A percentile compares a stretch with the other conserved stretches of the same genome.
phyloP scores from a whole-genome alignment of 2,329 filamentous ascomycete genomes.

The Colletotrichum spaethianum region DNA sequence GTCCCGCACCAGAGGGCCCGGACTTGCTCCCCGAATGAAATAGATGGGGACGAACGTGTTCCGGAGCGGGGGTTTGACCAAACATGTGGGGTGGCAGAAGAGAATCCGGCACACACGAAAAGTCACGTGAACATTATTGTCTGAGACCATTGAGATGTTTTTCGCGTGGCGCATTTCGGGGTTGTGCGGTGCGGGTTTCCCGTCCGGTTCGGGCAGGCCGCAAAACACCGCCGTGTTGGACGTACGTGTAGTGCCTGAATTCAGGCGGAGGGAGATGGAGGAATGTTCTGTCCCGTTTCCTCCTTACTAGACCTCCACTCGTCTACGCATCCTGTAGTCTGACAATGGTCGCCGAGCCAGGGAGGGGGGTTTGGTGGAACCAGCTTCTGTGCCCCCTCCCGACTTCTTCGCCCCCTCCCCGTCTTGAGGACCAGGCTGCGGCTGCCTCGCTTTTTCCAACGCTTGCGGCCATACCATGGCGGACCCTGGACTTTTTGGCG shows the following conservation, averaged over 20 bases:
- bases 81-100: constrained; percentile 9
- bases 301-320: not conserved
- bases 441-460: not conserved
- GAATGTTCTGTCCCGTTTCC: constrained; percentile 10
- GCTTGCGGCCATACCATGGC: not conserved
- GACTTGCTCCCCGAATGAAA: constrained; percentile 11
- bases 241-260: not conserved
- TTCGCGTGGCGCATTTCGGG: not conserved
- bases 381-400: not conserved
- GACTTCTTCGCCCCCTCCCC: not conserved
- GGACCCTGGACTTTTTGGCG: not conserved
- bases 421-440: not conserved
- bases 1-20: not conserved
- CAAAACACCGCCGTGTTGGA: not conserved
- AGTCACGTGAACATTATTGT: constrained; percentile 26
- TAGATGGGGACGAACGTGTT: not conserved
- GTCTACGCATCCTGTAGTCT: constrained; percentile 5
- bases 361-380: not conserved
- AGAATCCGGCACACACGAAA: not conserved
- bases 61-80: not conserved
- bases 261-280: constrained; percentile 5
- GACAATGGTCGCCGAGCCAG: not conserved
- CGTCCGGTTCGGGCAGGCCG: constrained; percentile 3
- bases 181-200: not conserved
- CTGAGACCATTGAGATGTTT: constrained; percentile 11